Evolutionary conservation across 2,329 filamentous ascomycete species (phyloP).

Genomic region (Cordyceps farinosa): DNA sequence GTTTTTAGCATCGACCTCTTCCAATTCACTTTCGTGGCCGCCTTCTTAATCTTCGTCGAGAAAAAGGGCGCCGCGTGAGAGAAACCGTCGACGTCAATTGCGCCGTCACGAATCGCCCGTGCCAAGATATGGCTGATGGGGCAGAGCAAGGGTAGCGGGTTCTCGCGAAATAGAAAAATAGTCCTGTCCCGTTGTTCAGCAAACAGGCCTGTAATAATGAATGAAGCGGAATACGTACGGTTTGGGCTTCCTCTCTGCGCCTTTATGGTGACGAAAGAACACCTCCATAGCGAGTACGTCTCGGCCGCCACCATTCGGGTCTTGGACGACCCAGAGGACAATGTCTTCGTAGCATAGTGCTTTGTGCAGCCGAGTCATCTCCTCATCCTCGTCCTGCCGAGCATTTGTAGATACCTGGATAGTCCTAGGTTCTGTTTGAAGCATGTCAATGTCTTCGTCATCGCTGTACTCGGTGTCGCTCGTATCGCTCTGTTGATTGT

Average conservation of each 20-base stretch:
- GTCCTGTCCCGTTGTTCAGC: conserved; percentile 7
- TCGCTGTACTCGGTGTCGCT: conserved; percentile 15
- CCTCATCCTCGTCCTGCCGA: neutral
- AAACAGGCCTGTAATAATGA: neutral
- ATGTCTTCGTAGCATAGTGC: conserved; percentile 18
- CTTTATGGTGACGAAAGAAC: conserved; percentile 17
- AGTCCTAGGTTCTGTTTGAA: neutral
- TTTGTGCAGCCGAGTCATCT: conserved; percentile 9
- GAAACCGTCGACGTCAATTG: conserved; percentile 11
- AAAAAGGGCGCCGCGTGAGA: conserved; percentile 13
- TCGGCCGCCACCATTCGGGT: conserved; percentile 13
- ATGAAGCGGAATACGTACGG: neutral
- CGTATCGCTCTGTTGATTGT: neutral
- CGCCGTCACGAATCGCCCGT: conserved; percentile 9
- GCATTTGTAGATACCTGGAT: neutral
- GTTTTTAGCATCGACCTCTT: conserved; percentile 17
- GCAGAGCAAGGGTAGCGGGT: conserved; percentile 16
- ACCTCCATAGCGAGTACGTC: conserved; percentile 19
- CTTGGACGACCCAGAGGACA: conserved; percentile 16
- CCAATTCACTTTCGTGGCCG: conserved; percentile 13
- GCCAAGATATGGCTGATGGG: conserved; percentile 17
- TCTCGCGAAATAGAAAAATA: conserved; percentile 18
- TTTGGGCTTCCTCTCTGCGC: conserved; percentile 17
- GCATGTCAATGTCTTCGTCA: conserved; percentile 7
- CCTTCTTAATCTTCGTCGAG: conserved; percentile 9